Base-by-base conservation (phyloP, 2,329 filamentous ascomycete genomes). In the Colletotrichum cuscutae region DNA sequence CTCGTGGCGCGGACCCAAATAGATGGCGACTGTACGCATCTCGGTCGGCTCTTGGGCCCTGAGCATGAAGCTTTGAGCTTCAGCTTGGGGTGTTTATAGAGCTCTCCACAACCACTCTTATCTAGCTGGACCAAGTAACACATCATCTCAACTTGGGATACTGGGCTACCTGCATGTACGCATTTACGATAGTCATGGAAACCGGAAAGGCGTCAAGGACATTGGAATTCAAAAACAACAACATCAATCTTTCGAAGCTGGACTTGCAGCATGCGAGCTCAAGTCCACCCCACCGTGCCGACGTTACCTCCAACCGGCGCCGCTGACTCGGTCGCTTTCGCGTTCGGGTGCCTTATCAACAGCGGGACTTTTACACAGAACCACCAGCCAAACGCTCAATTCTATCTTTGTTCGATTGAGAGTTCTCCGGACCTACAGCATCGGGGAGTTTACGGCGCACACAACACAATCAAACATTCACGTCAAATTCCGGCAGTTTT, bases 1-100 rank as follows among this genome's bases (percentile, higher is more conserved):
- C 2, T 73, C 71, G 52, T 73, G 71, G 71, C 61, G 68, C 13
- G 64, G 68, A 7, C 54, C 70, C 56, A 73, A 73, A 30, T 73
- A 73, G 66, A 65, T 11, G 54, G 19, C 42, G 22, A 13, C 4
- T 5, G 13, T 26, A 42, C 19, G 30, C n/a, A 22, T 37, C 9
- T 9, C 22, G 49, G 60, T 28, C 30, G 24, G 61, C 61, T 37
- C 62, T 26, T 8, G 5, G 12, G 1, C 28, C 13, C 46, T 28
- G 15, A 53, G 46, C 32, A 22, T 15, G 35, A 64, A 13, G 7
- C 7, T 37, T 15, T 54, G n/a, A 53, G 46, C 46, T 35, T n/a
- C 42, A 15, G 28, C 46, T 8, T 11, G 42, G 60, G 28, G 60
- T 35, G n/a, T 12, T 5, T 22, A 13, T 15, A 52, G 37, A 37